Percentiles rank a stretch among this genome's conserved stretches.
Evolutionary conservation across 2,329 filamentous ascomycete genomes (phyloP).

Genomic region (Paramyrothecium sp.): DNA sequence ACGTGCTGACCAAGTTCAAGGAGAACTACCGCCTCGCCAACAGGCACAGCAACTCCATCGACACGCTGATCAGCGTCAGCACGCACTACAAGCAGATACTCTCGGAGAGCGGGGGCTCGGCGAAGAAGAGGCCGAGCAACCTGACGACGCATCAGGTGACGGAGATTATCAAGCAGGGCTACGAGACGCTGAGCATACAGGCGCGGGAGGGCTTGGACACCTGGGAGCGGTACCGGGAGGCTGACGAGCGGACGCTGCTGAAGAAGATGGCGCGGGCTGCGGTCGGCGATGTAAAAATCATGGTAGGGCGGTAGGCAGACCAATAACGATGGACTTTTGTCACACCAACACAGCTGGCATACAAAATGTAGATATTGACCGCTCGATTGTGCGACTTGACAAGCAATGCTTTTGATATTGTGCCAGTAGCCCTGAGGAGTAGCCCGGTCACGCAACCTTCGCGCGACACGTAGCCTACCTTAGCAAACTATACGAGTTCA

Average conservation of each 20-base stretch:
- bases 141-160: conserved; percentile 82
- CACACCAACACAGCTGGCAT: too few species aligned
- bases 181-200: conserved; percentile 91
- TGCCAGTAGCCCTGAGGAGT: too few species aligned
- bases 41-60: conserved; percentile 68
- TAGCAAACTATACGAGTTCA: too few species aligned
- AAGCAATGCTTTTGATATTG: too few species aligned
- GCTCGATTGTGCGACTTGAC: too few species aligned
- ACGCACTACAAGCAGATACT: conserved; percentile 86
- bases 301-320: conserved; percentile 38
- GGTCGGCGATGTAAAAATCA: conserved; percentile 59
- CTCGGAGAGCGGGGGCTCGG: conserved; percentile 46
- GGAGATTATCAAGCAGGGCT: conserved; percentile 92
- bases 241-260: conserved; percentile 76
- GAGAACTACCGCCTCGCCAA: conserved; percentile 66
- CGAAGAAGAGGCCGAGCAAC: conserved; percentile 55
- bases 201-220: conserved; percentile 81
- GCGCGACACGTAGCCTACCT: too few species aligned
- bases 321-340: too few species aligned
- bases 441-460: too few species aligned
- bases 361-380: too few species aligned
- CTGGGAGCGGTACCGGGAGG: conserved; percentile 85
- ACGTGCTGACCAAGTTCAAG: conserved; percentile 78
- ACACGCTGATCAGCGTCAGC: conserved; percentile 78
- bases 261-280: conserved; percentile 84